A percentile compares a stretch with the other conserved stretches of the same genome.
These are phyloP conservation scores for Lepidium campestre DNA, from an alignment of 441 rosid species.

Conservation along the genomic window DNA sequence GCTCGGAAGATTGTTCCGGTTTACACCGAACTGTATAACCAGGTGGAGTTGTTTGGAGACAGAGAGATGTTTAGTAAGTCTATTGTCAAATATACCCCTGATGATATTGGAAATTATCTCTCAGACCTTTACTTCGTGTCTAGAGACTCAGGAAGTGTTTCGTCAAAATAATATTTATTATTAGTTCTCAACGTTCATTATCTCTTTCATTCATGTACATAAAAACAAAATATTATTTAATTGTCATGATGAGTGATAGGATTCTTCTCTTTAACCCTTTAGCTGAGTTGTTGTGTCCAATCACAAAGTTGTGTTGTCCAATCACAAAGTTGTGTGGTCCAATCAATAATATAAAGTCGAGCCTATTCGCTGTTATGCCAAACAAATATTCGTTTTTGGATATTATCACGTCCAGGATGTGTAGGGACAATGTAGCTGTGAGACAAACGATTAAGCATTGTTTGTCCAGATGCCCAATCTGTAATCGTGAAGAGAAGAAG, in stretches of 20 bases:
- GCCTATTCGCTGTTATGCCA: not conserved
- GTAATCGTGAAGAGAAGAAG: too few relatives aligned
- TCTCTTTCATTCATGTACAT: too few relatives aligned
- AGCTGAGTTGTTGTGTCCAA: not conserved
- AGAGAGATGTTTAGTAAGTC: conserved; percentile 8
- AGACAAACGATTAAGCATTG: too few relatives aligned
- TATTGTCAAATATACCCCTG: conserved; percentile 47
- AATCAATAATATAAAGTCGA: not conserved
- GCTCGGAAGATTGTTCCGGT: conserved; percentile 37
- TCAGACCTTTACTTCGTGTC: conserved; percentile 43
- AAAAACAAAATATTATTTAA: not conserved
- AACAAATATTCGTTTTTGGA: not conserved
- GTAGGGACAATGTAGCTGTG: not conserved
- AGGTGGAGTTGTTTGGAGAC: conserved; percentile 5
- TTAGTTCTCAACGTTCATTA: too few relatives aligned
- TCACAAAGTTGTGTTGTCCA: not conserved
- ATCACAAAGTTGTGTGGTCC: too few relatives aligned
- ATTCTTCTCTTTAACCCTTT: not conserved
- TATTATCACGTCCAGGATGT: not conserved
- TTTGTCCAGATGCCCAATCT: too few relatives aligned
- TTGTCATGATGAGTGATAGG: too few relatives aligned
- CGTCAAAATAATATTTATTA: conserved; percentile 4
- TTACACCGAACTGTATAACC: conserved; percentile 43
- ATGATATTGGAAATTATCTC: conserved; percentile 53
- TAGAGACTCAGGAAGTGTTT: conserved; percentile 25